Evolutionary conservation across 176 grass and related monocot species (phyloP).

Genomic region (Thalia dealbata): DNA sequence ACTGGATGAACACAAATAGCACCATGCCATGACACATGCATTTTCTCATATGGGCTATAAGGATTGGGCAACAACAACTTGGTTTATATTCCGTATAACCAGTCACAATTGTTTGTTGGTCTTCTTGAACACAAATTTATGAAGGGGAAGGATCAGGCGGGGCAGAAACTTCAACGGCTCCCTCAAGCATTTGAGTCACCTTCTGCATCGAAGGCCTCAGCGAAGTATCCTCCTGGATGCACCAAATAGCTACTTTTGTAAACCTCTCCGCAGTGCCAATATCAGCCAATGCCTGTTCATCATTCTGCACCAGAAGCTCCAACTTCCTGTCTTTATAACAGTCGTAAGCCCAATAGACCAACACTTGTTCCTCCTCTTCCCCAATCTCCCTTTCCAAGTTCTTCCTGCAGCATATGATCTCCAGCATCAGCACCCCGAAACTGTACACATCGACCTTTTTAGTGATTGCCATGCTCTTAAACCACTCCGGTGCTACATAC

Average conservation of each 20-base stretch:
- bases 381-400: slow-evolving; percentile 14
- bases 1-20: not conserved
- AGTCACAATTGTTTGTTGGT: not conserved
- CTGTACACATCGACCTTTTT: slow-evolving; percentile 31
- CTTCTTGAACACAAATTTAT: slow-evolving; percentile 12
- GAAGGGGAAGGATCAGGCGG: slow-evolving; percentile 26
- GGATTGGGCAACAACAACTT: not conserved
- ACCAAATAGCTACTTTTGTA: slow-evolving; percentile 21
- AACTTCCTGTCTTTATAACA: slow-evolving; percentile 5
- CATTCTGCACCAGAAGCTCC: slow-evolving; percentile 26
- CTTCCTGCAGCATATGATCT: slow-evolving; percentile 14
- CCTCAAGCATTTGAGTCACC: slow-evolving; percentile 31
- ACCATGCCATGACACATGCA: too few species aligned
- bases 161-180: slow-evolving; percentile 22
- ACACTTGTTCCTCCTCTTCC: slow-evolving; percentile 11
- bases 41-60: too few species aligned
- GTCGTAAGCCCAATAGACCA: slow-evolving; percentile 37
- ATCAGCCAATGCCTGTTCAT: slow-evolving; percentile 23
- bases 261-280: slow-evolving; percentile 17
- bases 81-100: too few species aligned
- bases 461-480: slow-evolving; percentile 33
- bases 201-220: slow-evolving; percentile 27
- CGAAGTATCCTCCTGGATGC: slow-evolving; percentile 27
- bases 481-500: slow-evolving; percentile 29
- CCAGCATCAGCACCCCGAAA: slow-evolving; percentile 42